These are phyloP conservation scores for Botrytis deweyae DNA, from an alignment of 2,329 filamentous ascomycete species.

Conservation along the genomic window DNA sequence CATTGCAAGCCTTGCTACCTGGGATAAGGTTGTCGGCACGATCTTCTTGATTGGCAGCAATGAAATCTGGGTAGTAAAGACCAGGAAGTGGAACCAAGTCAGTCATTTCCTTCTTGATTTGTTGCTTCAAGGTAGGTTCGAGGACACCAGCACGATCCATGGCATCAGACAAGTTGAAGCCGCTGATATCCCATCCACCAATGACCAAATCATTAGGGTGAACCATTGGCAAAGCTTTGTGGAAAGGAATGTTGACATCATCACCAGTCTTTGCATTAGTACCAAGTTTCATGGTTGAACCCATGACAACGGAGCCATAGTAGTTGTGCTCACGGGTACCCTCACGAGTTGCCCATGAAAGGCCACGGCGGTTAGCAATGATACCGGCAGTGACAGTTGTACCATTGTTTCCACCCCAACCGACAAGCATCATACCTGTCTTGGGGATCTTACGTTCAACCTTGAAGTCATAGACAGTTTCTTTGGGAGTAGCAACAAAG, in stretches of 20 bases:
- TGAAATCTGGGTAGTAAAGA: conserved; percentile 99
- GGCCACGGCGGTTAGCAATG: conserved; percentile 84
- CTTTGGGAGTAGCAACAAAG: conserved; percentile 79
- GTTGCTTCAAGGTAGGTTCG: conserved; percentile 87
- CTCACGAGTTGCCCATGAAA: conserved; percentile 93
- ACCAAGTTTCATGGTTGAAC: conserved; percentile 94
- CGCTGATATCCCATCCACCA: conserved; percentile 97
- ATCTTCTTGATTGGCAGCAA: conserved; percentile 96
- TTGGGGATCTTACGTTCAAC: conserved; percentile 91
- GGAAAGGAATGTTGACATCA: conserved; percentile 96
- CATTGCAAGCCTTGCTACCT: conserved; percentile 79
- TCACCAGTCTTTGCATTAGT: conserved; percentile 77
- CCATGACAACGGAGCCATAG: conserved; percentile 97
- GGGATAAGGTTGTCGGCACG: conserved; percentile 88
- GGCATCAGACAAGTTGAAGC: conserved; percentile 80
- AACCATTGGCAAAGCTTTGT: conserved; percentile 90
- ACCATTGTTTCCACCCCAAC: conserved; percentile 97
- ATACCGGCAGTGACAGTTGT: conserved; percentile 96
- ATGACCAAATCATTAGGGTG: conserved; percentile 95
- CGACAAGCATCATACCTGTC: conserved; percentile 95
- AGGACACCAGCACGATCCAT: conserved; percentile 97
- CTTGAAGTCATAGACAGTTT: conserved; percentile 96
- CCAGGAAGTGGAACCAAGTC: conserved; percentile 85
- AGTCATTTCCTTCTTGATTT: conserved; percentile 91
- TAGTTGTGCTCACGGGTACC: conserved; percentile 86